Evolutionary conservation across 2,329 filamentous ascomycete genomes (phyloP).

Genomic region (Colletotrichum neosansevieriae): DNA sequence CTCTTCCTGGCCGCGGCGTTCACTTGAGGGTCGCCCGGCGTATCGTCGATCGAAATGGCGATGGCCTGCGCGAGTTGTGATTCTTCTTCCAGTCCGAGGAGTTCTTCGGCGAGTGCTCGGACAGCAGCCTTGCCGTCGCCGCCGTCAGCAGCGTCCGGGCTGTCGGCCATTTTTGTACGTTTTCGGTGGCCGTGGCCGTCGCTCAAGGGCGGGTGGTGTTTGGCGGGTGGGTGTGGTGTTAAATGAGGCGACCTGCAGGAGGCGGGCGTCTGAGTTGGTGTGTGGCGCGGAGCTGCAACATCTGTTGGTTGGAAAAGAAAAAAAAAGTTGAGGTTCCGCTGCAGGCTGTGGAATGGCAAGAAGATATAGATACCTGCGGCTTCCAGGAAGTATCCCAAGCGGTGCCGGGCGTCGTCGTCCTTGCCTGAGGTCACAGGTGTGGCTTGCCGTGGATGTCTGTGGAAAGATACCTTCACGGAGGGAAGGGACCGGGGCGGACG

Average conservation of each 20-base stretch:
- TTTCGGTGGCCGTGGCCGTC: not conserved
- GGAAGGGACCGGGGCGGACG: not conserved
- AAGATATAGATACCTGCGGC: not conserved
- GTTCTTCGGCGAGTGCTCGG: conserved; percentile 13
- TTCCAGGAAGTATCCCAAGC: conserved; percentile 13
- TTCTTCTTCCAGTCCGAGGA: conserved; percentile 33
- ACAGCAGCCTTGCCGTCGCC: conserved; percentile 30
- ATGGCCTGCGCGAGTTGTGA: conserved; percentile 17
- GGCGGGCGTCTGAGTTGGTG: conserved; percentile 1
- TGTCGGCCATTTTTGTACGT: conserved; percentile 21
- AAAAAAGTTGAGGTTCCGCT: conserved; percentile 11
- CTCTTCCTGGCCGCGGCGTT: conserved; percentile 1
- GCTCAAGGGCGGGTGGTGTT: conserved; percentile 5
- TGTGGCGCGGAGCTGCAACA: conserved; percentile 35
- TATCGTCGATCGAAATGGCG: conserved; percentile 21
- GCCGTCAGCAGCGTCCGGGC: conserved; percentile 8
- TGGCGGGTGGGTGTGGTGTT: not conserved
- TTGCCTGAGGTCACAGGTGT: not conserved
- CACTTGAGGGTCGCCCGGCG: conserved; percentile 1
- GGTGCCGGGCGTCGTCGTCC: not conserved
- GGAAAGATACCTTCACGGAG: not conserved
- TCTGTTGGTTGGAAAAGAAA: conserved; percentile 17
- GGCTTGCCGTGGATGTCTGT: conserved; percentile 19
- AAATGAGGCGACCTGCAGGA: conserved; percentile 38
- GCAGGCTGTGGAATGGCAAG: conserved; percentile 24